A percentile compares a stretch with the other conserved stretches of the same genome.
phyloP scores from a whole-genome alignment of 1,284 basidiomycete genomes.

The Puccinia coronata region DNA sequence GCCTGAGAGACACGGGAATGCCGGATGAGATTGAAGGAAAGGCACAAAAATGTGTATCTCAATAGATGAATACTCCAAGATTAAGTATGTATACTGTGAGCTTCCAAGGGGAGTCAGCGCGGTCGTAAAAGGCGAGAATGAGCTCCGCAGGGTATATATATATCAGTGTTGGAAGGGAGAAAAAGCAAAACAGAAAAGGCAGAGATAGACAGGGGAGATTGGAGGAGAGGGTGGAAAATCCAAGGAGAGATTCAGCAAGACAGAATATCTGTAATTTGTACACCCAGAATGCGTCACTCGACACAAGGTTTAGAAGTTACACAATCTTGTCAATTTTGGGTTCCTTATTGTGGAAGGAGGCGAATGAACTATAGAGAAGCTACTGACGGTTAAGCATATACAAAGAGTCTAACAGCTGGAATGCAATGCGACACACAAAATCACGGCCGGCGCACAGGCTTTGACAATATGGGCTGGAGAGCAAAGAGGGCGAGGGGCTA shows the following conservation, averaged over 20 bases:
- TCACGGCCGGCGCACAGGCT: not conserved
- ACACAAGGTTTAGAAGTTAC: not conserved
- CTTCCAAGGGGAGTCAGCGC: not conserved
- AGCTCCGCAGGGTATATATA: not conserved
- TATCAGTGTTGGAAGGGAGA: not conserved
- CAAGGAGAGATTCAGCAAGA: not conserved
- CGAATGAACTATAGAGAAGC: not conserved
- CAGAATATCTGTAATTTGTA: conserved; percentile 1
- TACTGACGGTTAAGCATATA: not conserved
- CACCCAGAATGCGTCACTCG: conserved; percentile 1
- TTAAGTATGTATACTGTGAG: not conserved
- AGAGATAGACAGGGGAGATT: not conserved
- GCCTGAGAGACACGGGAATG: not conserved
- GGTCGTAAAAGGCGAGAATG: not conserved
- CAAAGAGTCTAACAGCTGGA: not conserved
- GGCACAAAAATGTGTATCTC: not conserved
- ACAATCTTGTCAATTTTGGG: not conserved
- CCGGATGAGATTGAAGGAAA: not conserved
- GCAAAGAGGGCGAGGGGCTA: not conserved
- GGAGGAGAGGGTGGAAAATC: not conserved
- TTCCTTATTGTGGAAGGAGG: not conserved
- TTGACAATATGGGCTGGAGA: not conserved
- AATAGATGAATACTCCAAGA: not conserved
- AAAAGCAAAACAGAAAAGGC: not conserved
- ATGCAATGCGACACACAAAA: not conserved